Base-by-base conservation (phyloP, 306 rosid genomes). In the Pueraria montana region DNA sequence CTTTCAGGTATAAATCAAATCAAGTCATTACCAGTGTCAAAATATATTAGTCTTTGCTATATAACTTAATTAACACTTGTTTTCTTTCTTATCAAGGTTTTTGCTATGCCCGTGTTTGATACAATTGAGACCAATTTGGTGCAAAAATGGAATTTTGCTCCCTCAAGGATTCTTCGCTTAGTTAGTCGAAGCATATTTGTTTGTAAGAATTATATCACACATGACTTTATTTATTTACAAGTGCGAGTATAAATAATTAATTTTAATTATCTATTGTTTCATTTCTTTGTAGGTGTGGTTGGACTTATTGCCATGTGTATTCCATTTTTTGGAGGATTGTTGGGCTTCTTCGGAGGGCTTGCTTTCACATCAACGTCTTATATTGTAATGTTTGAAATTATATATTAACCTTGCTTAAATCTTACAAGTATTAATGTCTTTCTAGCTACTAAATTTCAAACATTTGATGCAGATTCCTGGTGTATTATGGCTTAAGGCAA, bases 331-430 rank as follows among this genome's bases (percentile, higher is more conserved):
- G 95, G 97, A 84, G 97, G 95, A 56, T 34, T 93, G 45, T 56
- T 91, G 59, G 95, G 97, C 8, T 87, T 93, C 62, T 93, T 93
- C 42, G 97, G 97, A 43, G 97, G 97, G 66, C 72, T 93, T 12
- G 92, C 90, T 11, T 93, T 88, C 82, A n/a, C 95, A 20, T 87
- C 93, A 40, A 89, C 97, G 46, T 89, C 97, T 61, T 93, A 82
- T 49, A 86, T 85, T 27, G 95, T 93, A 81, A 84, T 92, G 18
- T 43, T 20, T 59, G 14, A 21, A 21, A 27, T 12, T 50, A 17
- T 69, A 17, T 32, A 2, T n/a, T 24, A 26, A 38, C 0, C 4
- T 2, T 63, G 1, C 3, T 23, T 13, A 3, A 6, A 30, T 26
- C 23, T 40, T 45, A 23, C 8, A 50, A 61, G 0, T 38, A 68